These are phyloP conservation scores for Colletotrichum echinochloae DNA, from an alignment of 2,329 filamentous ascomycete species.

Conservation along the genomic window DNA sequence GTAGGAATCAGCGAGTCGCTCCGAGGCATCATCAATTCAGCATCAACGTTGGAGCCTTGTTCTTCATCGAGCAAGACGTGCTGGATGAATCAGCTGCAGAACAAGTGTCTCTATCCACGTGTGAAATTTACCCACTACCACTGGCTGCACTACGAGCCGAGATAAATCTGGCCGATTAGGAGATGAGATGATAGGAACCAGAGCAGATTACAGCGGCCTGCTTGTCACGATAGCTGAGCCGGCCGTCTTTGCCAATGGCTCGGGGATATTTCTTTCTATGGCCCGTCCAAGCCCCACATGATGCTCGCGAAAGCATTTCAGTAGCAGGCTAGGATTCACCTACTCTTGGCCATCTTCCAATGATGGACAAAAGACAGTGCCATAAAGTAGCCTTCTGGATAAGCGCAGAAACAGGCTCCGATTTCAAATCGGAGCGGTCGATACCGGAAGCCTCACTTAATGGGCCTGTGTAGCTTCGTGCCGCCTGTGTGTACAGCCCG, in stretches of 20 bases:
- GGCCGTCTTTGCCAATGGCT: not conserved
- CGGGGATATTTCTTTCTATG: not conserved
- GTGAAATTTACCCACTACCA: slow-evolving; percentile 1
- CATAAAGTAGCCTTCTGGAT: not conserved
- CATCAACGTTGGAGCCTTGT: slow-evolving; percentile 19
- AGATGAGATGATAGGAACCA: not conserved
- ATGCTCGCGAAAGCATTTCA: not conserved
- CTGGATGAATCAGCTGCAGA: too few species aligned
- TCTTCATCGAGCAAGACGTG: slow-evolving; percentile 40
- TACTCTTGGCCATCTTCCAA: not conserved
- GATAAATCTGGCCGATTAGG: not conserved
- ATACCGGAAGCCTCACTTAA: slow-evolving; percentile 4
- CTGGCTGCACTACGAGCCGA: not conserved
- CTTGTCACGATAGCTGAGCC: not conserved
- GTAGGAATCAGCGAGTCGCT: too few species aligned
- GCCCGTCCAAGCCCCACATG: not conserved
- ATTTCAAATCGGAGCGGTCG: not conserved
- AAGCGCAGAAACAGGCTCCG: not conserved
- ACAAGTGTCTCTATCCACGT: too few species aligned
- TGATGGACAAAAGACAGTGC: not conserved
- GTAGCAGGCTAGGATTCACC: too few species aligned
- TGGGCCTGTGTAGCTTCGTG: not conserved
- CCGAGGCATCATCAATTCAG: too few species aligned
- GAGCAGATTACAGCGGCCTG: not conserved
- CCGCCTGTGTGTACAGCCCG: not conserved